Evolutionary conservation across 78 protist species (phyloP).

Genomic region (Guillardia theta): DNA sequence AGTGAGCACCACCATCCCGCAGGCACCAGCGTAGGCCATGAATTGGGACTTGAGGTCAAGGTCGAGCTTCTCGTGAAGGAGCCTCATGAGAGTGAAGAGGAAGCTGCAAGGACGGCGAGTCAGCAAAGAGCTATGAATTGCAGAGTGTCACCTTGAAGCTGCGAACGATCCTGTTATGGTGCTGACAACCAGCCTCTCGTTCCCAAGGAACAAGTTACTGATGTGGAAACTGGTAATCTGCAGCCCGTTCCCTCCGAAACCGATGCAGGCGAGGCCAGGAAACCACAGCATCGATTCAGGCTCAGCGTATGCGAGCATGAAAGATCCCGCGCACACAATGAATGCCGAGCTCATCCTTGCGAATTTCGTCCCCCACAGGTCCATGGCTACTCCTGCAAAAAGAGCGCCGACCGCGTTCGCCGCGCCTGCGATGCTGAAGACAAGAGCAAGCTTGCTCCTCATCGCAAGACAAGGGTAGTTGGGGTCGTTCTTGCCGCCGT

Average conservation of each 20-base stretch:
- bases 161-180: constrained; percentile 3
- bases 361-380: not conserved
- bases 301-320: not conserved
- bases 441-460: not conserved
- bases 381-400: constrained; percentile 3
- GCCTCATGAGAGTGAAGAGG: constrained; percentile 17
- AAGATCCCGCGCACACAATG: not conserved
- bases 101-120: too few species aligned
- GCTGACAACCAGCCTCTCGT: constrained; percentile 37
- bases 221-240: constrained; percentile 25
- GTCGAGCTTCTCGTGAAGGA: not conserved
- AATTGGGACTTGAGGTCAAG: not conserved
- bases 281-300: not conserved
- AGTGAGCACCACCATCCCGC: not conserved
- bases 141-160: too few species aligned
- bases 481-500: not conserved
- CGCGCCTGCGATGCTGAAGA: constrained; percentile 2
- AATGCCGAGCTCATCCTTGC: not conserved
- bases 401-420: constrained; percentile 12
- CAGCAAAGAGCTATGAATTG: too few species aligned
- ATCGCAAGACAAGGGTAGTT: not conserved
- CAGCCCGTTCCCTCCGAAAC: constrained; percentile 30
- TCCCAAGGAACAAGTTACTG: not conserved
- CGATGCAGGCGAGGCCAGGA: not conserved
- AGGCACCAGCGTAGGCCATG: not conserved